Conservation (phyloP, 495 filamentous ascomycete species). For the Sabuloglossum arenarium region DNA sequence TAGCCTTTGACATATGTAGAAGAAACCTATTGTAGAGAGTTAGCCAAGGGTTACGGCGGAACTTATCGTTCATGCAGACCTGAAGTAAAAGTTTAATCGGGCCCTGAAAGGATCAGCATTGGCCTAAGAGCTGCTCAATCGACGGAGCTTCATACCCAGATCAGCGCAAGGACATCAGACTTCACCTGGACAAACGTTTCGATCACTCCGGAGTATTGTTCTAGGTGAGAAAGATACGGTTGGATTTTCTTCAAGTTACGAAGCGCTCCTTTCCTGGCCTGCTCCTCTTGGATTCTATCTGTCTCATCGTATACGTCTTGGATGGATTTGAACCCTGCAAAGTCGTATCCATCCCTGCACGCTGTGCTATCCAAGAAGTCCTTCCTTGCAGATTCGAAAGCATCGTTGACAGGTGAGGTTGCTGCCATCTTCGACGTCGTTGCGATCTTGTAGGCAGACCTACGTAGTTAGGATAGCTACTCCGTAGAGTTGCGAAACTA, state of each 20-base stretch:
- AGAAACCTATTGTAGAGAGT: conserved; percentile 15
- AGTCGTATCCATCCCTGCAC: background rate
- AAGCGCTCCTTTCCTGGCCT: conserved; percentile 7
- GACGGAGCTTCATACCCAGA: conserved; percentile 16
- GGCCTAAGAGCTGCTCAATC: too few relatives aligned
- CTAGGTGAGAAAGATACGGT: conserved; percentile 14
- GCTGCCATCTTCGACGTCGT: background rate
- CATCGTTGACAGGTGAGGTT: background rate
- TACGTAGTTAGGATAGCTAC: too few relatives aligned
- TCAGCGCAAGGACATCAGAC: conserved; percentile 15
- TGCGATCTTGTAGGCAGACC: too few relatives aligned
- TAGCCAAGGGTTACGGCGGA: conserved; percentile 4
- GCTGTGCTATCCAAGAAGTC: background rate
- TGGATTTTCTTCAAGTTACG: conserved; percentile 13
- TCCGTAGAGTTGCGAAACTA: too few relatives aligned
- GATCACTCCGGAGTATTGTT: conserved; percentile 11
- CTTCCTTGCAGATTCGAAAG: background rate
- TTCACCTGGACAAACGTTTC: conserved; percentile 17
- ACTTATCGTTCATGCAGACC: conserved; percentile 11
- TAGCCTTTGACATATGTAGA: conserved; percentile 10
- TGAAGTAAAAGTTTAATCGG: conserved; percentile 18
- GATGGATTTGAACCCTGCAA: background rate
- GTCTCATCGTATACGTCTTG: conserved; percentile 10
- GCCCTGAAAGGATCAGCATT: conserved; percentile 5
- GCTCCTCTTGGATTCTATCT: conserved; percentile 15